Conservation (phyloP, 2,329 filamentous ascomycete genomes). For the Achaetomium macrosporum region DNA sequence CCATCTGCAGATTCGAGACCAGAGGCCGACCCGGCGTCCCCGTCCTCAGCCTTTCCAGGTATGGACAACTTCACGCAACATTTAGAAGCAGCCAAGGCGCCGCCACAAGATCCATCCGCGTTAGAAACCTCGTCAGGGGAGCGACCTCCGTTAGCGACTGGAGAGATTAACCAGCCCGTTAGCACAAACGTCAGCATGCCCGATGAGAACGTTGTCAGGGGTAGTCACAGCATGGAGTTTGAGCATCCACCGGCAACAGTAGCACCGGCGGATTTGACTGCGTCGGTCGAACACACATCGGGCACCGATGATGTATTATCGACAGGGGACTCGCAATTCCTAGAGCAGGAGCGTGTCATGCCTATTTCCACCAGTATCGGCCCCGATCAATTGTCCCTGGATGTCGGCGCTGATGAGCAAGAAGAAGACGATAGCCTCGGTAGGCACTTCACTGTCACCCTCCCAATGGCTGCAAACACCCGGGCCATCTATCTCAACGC, state of each 20-base stretch:
- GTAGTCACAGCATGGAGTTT: constrained; percentile 4
- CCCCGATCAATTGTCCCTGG: not conserved
- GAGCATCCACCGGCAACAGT: constrained; percentile 19
- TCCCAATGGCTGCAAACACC: constrained; percentile 50
- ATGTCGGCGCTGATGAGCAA: constrained; percentile 9
- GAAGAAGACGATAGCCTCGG: constrained; percentile 3
- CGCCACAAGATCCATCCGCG: no score
- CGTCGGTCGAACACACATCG: constrained; percentile 6
- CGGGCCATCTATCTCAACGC: constrained; percentile 48
- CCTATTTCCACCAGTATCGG: not conserved
- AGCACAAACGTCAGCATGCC: not conserved
- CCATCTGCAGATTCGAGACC: not conserved
- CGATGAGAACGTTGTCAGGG: not conserved
- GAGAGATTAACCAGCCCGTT: constrained; percentile 1
- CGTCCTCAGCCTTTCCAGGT: constrained; percentile 11
- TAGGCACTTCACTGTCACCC: constrained; percentile 44
- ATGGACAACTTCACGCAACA: constrained; percentile 2
- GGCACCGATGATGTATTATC: not conserved
- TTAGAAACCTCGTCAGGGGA: not conserved
- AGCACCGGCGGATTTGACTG: constrained; percentile 21
- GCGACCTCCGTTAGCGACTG: not conserved
- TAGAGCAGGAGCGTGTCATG: not conserved
- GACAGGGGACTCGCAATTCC: constrained; percentile 3
- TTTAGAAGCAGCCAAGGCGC: not conserved
- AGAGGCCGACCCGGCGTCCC: constrained; percentile 5